phyloP scores from a whole-genome alignment of 768 basidiomycete species.

The Lentinula boryana region DNA sequence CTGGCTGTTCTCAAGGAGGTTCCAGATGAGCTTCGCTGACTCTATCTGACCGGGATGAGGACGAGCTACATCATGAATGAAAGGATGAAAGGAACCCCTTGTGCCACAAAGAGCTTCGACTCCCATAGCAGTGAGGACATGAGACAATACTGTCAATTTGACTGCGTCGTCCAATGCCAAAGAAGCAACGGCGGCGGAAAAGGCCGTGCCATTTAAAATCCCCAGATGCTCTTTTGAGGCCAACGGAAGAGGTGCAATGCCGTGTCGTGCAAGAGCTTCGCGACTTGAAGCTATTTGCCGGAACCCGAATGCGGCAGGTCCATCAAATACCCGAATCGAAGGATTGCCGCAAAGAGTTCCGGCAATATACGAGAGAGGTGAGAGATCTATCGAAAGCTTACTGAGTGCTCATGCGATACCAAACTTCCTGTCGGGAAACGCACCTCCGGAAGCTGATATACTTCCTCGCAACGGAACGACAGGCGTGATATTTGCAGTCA shows the following conservation, averaged over 20 bases:
- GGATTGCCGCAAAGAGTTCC: conserved; percentile 77
- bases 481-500: conserved; percentile 68
- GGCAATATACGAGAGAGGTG: conserved; percentile 79
- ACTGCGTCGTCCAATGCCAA: conserved; percentile 68
- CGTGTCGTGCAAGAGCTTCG: conserved; percentile 53
- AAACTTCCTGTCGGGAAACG: conserved; percentile 9
- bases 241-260: conserved; percentile 59
- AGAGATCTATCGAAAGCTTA: conserved; percentile 44
- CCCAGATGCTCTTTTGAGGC: conserved; percentile 77
- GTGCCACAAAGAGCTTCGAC: conserved; percentile 71
- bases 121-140: conserved; percentile 75
- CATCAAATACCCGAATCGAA: conserved; percentile 66
- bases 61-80: conserved; percentile 68
- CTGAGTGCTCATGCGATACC: conserved; percentile 8
- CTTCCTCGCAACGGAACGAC: conserved; percentile 80
- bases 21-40: conserved; percentile 55
- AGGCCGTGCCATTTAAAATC: conserved; percentile 81
- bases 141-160: conserved; percentile 53
- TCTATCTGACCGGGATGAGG: conserved; percentile 82
- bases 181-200: conserved; percentile 69
- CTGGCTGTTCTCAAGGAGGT: conserved; percentile 54
- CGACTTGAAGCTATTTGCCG: conserved; percentile 48
- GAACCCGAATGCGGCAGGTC: conserved; percentile 38
- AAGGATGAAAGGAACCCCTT: conserved; percentile 57
- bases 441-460: conserved; percentile 80